phyloP scores from a whole-genome alignment of 2,329 filamentous ascomycete genomes.

The Fusarium mangiferae region DNA sequence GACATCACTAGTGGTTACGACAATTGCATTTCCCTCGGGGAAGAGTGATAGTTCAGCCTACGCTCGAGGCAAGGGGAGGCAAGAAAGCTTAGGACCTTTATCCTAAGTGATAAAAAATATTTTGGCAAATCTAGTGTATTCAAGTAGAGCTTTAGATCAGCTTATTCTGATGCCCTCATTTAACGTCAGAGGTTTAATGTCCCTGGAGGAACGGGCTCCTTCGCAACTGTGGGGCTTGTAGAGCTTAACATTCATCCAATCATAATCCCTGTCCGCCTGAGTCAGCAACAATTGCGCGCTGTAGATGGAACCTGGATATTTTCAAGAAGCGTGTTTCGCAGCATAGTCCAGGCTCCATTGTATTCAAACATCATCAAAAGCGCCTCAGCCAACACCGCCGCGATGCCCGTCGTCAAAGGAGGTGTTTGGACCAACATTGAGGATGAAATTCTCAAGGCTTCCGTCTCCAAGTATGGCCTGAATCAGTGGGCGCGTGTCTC shows the following conservation, averaged over 20 bases:
- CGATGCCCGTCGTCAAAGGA: constrained; percentile 79
- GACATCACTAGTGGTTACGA: neutral
- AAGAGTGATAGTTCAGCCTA: neutral
- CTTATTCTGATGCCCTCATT: neutral
- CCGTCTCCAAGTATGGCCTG: constrained; percentile 92
- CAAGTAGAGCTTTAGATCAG: neutral
- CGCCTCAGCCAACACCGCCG: constrained; percentile 40
- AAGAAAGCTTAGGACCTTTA: neutral
- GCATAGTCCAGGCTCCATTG: constrained; percentile 32
- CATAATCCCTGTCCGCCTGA: constrained; percentile 10
- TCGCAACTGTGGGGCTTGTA: constrained; percentile 3
- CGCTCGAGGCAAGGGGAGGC: neutral
- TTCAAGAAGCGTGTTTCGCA: constrained; percentile 44
- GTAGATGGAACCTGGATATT: constrained; percentile 41
- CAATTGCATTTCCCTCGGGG: neutral
- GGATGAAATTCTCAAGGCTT: constrained; percentile 97
- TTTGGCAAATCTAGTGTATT: neutral
- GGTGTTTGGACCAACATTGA: constrained; percentile 81
- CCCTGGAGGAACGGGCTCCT: neutral
- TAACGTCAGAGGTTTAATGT: neutral
- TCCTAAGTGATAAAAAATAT: neutral
- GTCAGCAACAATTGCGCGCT: constrained; percentile 37
- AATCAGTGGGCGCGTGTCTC: constrained; percentile 99
- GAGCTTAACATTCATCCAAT: constrained; percentile 17
- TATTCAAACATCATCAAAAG: constrained; percentile 29